Evolutionary conservation across 805 yeast genomes (phyloP), one percentile per base, ranked within the genome.

Genomic region (Lipomyces sp.): DNA sequence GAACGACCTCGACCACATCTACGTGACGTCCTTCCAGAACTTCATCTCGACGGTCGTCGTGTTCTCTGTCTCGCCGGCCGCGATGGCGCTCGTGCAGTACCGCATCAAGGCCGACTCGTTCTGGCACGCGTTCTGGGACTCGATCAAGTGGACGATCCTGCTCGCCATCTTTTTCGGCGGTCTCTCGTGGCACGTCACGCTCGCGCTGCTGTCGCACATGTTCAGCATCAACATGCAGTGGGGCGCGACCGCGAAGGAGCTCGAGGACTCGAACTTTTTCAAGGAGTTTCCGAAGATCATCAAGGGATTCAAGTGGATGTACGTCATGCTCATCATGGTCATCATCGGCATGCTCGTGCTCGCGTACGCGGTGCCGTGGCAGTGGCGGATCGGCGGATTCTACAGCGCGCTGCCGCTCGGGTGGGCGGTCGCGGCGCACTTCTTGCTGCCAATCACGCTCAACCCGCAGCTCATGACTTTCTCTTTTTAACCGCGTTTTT

Each of bases 191-290:
- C 49, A 44, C 26, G n/a, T 49, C n/a, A 38, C 37, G 19, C 37
- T 38, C 4, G 49, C 53, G 21, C 36, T 49, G 14, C 34, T 49
- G 35, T 43, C 45, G 16, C 53, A 49, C 32, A 39, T 49, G 49
- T 24, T 49, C 18, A 14, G 35, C 18, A 14, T 49, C 14, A 44
- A 49, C 39, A 45, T 49, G 49, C 36, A 33, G 16, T 49, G 53
- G 53, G 53, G 53, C 19, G 49, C 53, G n/a, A 49, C 53, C 10
- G 53, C 53, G 11, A 44, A 44, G 21, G 53, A 49, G 23, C 37
- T 49, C 18, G 49, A 49, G 14, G 38, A n/a, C 2, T 49, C 53
- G 13, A 49, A 49, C 23, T 49, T 49, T 36, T 49, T 49, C 37
- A 22, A 22, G 2, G 53, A 49, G 39, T 44, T 44, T 16, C 49